A percentile compares a stretch with the other conserved stretches of the same genome.
phyloP scores from a whole-genome alignment of 192 early-diverging fungal genomes.

The Entrophospora sp. region DNA sequence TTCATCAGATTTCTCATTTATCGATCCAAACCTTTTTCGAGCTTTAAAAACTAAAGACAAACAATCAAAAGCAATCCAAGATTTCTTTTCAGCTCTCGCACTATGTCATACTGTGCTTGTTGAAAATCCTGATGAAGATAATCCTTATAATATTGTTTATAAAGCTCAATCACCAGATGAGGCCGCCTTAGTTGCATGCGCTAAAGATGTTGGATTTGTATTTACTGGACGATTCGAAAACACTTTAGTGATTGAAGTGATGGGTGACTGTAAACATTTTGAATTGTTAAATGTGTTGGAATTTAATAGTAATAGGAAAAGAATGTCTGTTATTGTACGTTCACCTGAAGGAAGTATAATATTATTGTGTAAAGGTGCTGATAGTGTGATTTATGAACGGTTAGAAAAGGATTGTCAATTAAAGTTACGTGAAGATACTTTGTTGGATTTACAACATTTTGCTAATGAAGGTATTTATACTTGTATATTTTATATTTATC shows the following conservation, averaged over 20 bases:
- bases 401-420: conserved; percentile 59
- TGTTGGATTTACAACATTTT: conserved; percentile 73
- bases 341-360: conserved; percentile 63
- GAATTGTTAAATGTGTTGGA: conserved; percentile 63
- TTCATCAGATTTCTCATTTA: conserved; percentile 57
- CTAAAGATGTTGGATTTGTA: conserved; percentile 71
- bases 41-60: conserved; percentile 44
- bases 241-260: conserved; percentile 59
- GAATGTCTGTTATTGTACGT: conserved; percentile 87
- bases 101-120: conserved; percentile 84
- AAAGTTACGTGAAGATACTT: conserved; percentile 54
- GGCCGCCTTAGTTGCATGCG: conserved; percentile 81
- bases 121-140: conserved; percentile 39
- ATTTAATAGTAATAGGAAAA: conserved; percentile 88
- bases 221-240: conserved; percentile 67
- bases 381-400: conserved; percentile 83
- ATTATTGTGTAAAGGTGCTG: conserved; percentile 88
- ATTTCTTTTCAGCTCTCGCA: too few relatives aligned
- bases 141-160: conserved; percentile 57
- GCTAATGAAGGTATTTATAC: conserved; percentile 57
- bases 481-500: neutral
- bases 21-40: conserved; percentile 52
- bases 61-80: conserved; percentile 52
- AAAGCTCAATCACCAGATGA: conserved; percentile 93
- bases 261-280: conserved; percentile 59